phyloP scores from a whole-genome alignment of 352 stramenopile species.

The Phytophthora idaei region DNA sequence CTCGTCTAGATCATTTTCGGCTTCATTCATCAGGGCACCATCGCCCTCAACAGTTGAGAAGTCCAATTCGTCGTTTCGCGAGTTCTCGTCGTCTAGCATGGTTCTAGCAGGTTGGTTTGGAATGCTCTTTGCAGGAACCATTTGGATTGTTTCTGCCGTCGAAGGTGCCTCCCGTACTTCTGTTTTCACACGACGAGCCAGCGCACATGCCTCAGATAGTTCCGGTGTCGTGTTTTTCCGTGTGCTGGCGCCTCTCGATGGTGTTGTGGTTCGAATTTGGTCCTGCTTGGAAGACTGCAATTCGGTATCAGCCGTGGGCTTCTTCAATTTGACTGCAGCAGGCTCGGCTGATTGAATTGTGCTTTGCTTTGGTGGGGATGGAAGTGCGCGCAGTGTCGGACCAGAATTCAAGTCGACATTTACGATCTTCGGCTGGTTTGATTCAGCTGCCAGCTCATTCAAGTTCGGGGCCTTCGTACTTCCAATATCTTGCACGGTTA shows the following conservation, averaged over 20 bases:
- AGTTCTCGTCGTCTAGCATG: neutral
- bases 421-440: neutral
- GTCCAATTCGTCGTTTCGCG: constrained; percentile 10
- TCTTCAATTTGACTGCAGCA: constrained; percentile 3
- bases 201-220: constrained; percentile 24
- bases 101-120: neutral
- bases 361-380: constrained; percentile 17
- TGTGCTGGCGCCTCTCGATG: neutral
- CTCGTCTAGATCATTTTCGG: constrained; percentile 6
- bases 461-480: neutral
- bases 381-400: constrained; percentile 12
- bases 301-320: neutral
- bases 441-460: neutral
- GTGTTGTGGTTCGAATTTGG: neutral
- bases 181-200: constrained; percentile 22
- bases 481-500: constrained; percentile 1
- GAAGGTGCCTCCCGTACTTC: constrained; percentile 7
- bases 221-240: constrained; percentile 6
- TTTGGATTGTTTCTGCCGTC: neutral
- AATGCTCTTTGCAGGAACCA: neutral
- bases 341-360: constrained; percentile 6
- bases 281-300: constrained; percentile 7
- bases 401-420: neutral
- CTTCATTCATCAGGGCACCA: constrained; percentile 5
- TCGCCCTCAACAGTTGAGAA: constrained; percentile 17